These are phyloP conservation scores for Clitoria ternatea DNA, from an alignment of 306 rosid species.

Conservation along the genomic window DNA sequence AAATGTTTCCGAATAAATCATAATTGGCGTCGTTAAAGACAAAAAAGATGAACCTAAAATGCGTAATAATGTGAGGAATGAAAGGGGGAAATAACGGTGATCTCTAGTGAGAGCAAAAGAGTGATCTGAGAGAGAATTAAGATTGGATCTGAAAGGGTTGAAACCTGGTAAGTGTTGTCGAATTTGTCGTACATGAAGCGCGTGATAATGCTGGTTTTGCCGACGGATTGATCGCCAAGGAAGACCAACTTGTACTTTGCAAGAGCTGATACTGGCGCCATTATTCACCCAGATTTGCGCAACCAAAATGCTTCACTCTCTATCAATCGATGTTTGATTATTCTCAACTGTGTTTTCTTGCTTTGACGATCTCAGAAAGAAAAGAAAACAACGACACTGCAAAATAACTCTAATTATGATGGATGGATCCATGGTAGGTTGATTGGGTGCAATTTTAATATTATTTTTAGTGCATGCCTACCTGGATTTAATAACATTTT, in stretches of 20 bases:
- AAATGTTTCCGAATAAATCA: no score
- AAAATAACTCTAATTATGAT: not conserved
- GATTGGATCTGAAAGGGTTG: no score
- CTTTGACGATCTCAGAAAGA: not conserved
- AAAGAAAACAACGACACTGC: not conserved
- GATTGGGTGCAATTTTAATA: not conserved
- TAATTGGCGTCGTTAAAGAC: no score
- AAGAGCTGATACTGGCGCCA: conserved; percentile 63
- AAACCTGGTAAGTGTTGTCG: conserved; percentile 58
- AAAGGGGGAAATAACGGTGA: no score
- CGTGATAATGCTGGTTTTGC: conserved; percentile 62
- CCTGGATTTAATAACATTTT: not conserved
- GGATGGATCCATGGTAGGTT: not conserved
- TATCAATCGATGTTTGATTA: not conserved
- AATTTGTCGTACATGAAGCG: conserved; percentile 69
- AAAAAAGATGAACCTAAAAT: no score
- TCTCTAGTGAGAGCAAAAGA: no score
- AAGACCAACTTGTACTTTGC: conserved; percentile 61
- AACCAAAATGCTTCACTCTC: not conserved
- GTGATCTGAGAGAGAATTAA: conserved; percentile 23
- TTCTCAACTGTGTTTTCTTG: not conserved
- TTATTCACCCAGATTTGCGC: conserved; percentile 14
- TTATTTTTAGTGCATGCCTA: not conserved
- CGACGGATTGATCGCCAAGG: conserved; percentile 63
- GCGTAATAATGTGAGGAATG: no score